phyloP scores from a whole-genome alignment of 2,329 filamentous ascomycete species.

The Sclerotinia borealis region DNA sequence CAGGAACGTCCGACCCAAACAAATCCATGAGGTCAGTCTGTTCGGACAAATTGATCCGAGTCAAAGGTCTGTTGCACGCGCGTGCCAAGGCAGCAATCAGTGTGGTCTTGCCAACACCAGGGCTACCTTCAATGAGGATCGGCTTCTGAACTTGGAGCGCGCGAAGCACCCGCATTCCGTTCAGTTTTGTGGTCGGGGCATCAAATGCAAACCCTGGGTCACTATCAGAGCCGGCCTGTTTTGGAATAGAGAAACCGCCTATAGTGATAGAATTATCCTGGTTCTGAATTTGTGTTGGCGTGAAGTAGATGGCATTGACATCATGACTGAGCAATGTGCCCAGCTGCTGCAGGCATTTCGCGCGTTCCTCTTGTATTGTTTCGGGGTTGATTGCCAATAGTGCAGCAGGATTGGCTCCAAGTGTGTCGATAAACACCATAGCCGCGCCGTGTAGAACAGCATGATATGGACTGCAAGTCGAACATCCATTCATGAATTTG shows the following conservation, averaged over 20 bases:
- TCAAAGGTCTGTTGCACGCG: constrained; percentile 74
- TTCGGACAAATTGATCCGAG: constrained; percentile 93
- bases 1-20: constrained; percentile 92
- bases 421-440: constrained; percentile 91
- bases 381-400: constrained; percentile 67
- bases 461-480: constrained; percentile 38
- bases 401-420: constrained; percentile 91
- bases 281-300: constrained; percentile 52
- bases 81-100: constrained; percentile 79
- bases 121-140: constrained; percentile 89
- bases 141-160: constrained; percentile 86
- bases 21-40: constrained; percentile 97
- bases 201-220: constrained; percentile 70
- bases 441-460: constrained; percentile 77
- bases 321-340: constrained; percentile 59
- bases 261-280: constrained; percentile 53
- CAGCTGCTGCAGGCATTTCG: constrained; percentile 67
- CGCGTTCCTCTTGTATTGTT: constrained; percentile 64
- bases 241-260: constrained; percentile 66
- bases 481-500: constrained; percentile 71
- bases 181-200: constrained; percentile 82
- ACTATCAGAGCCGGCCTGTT: constrained; percentile 41
- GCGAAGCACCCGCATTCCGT: constrained; percentile 84
- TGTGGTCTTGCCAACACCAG: constrained; percentile 97
- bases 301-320: constrained; percentile 58